These are phyloP conservation scores for Erythrophleum ivorense DNA, from an alignment of 331 rosid genomes.

Conservation along the genomic window DNA sequence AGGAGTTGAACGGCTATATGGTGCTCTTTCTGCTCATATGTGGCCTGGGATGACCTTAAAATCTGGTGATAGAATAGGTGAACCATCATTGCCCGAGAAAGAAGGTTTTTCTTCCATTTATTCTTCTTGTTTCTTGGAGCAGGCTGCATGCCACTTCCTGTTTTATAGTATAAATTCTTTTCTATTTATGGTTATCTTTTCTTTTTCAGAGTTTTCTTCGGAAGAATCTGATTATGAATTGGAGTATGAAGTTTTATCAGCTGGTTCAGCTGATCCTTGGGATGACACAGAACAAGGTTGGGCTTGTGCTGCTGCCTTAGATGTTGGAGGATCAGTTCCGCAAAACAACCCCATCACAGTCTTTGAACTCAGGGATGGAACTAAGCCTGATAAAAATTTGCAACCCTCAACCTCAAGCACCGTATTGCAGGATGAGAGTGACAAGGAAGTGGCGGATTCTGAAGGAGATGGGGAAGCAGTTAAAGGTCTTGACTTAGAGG, in stretches of 20 bases:
- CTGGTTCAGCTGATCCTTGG: constrained; percentile 76
- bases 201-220: constrained; percentile 67
- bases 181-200: constrained; percentile 28
- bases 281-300: constrained; percentile 66
- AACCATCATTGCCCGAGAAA: constrained; percentile 49
- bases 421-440: constrained; percentile 40
- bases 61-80: constrained; percentile 72
- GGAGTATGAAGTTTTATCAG: constrained; percentile 74
- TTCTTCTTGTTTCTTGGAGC: constrained; percentile 1
- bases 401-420: constrained; percentile 49
- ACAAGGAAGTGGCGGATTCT: constrained; percentile 42
- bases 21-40: constrained; percentile 92
- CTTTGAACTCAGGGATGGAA: constrained; percentile 38
- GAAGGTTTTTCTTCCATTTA: constrained; percentile 38
- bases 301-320: constrained; percentile 61
- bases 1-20: constrained; percentile 86
- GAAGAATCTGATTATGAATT: constrained; percentile 89
- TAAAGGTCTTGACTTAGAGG: constrained; percentile 66
- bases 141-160: constrained; percentile 1
- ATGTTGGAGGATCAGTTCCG: constrained; percentile 46
- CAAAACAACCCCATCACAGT: constrained; percentile 37
- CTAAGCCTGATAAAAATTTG: constrained; percentile 35
- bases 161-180: background rate
- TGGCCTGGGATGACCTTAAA: constrained; percentile 96
- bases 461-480: constrained; percentile 43